Base-by-base conservation (phyloP, 306 rosid genomes). In the Trifolium repens region DNA sequence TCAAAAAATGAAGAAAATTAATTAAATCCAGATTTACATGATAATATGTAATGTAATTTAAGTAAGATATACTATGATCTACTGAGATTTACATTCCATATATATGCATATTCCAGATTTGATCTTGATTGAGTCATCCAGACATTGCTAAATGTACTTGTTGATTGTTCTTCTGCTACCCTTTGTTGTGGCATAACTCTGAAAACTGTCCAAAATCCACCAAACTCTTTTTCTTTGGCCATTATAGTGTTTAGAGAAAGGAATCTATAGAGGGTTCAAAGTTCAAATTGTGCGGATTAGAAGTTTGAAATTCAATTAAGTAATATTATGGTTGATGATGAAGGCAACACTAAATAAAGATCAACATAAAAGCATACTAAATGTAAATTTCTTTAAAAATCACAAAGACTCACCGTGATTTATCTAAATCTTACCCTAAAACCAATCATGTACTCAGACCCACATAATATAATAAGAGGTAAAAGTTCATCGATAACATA, bases 11-110 rank as follows among this genome's bases (percentile, higher is more conserved):
- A 34, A 50, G 24, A 68, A 4, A 43, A 44, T 5, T 1, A 0
- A 5, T n/a, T 66, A 17, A 53, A 24, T 24, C 55, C 63, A 74
- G 39, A 53, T 53, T 63, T 71, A 40, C 63, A 62, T 53, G 13
- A 27, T 24, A 26, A 19, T 68, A 8, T 68, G 42, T 43, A 53
- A 7, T 67, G 59, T 46, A 68, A 46, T 46, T 26, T 68, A 26
- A 27, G 35, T 13, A 46, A 14, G 8, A 15, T 47, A 7, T 14
- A 24, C 7, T 24, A 9, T 35, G 5, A 35, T 35, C 40, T 22
- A 8, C 59, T 46, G 42, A 26, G 9, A 26, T 27, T 68, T 26
- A 53, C 66, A 9, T 24, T 6, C 32, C 13, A 50, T 22, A 46
- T 35, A 19, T 35, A 39, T 42, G 17, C 32, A 19, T 72, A 15